Evolutionary conservation across 2,329 filamentous ascomycete genomes (phyloP).

Genomic region (Blastomyces emzantsi): DNA sequence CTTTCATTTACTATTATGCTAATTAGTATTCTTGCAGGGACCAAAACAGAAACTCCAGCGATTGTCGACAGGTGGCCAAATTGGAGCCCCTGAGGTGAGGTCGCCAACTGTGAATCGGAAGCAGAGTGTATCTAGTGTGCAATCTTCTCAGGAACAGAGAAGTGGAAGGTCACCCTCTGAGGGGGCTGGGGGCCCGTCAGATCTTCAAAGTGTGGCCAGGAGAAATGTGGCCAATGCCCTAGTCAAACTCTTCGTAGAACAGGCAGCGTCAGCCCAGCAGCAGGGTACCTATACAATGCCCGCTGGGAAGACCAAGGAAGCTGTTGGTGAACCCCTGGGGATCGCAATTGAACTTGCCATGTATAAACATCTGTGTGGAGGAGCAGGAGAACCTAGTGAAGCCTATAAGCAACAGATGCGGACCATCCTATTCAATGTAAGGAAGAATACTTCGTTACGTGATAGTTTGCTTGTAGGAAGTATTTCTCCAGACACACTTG

Average conservation of each 20-base stretch:
- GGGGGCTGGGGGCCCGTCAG: conserved; percentile 23
- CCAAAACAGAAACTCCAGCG: conserved; percentile 37
- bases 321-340: conserved; percentile 60
- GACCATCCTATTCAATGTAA: conserved; percentile 74
- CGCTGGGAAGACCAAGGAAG: conserved; percentile 54
- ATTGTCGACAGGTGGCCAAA: conserved; percentile 24
- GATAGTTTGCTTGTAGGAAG: conserved; percentile 63
- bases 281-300: conserved; percentile 54
- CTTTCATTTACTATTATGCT: conserved; percentile 16
- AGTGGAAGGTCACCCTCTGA: conserved; percentile 26
- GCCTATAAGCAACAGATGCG: conserved; percentile 59
- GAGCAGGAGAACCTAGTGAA: conserved; percentile 44
- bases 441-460: conserved; percentile 73
- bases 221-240: conserved; percentile 62
- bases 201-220: conserved; percentile 54
- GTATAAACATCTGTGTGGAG: conserved; percentile 44
- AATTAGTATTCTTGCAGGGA: conserved; percentile 27
- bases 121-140: conserved; percentile 23
- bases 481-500: conserved; percentile 64
- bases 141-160: conserved; percentile 25
- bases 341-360: conserved; percentile 69
- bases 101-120: conserved; percentile 26
- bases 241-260: conserved; percentile 57
- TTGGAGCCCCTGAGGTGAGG: conserved; percentile 17
- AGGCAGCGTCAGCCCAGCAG: conserved; percentile 60